A percentile compares a stretch with the other conserved stretches of the same genome.
These are phyloP conservation scores for Lactifluus echinatus DNA, from an alignment of 768 basidiomycete genomes.

Conservation along the genomic window DNA sequence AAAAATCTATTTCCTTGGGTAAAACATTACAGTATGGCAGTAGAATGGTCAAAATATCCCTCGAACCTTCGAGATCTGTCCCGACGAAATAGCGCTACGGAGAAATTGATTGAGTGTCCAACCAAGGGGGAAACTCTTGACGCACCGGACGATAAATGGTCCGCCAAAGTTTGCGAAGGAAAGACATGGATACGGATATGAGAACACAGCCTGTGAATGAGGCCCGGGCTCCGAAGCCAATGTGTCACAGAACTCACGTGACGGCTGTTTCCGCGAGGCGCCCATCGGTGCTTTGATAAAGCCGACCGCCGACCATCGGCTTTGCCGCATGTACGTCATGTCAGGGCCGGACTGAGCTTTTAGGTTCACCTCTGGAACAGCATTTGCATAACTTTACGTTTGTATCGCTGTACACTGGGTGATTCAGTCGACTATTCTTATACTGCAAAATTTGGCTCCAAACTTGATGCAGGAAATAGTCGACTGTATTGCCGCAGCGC, in stretches of 20 bases:
- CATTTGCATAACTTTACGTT: too few species aligned
- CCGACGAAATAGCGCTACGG: constrained; percentile 13
- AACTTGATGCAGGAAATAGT: too few species aligned
- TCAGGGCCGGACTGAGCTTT: constrained; percentile 1
- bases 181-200: constrained; percentile 3
- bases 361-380: neutral
- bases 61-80: constrained; percentile 16
- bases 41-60: neutral
- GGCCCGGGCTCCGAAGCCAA: too few species aligned
- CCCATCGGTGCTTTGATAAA: neutral
- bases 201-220: too few species aligned
- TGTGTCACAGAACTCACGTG: neutral
- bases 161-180: neutral
- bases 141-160: constrained; percentile 8
- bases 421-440: too few species aligned
- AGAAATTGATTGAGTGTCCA: neutral
- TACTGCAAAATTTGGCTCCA: too few species aligned
- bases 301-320: too few species aligned
- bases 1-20: constrained; percentile 17
- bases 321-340: neutral
- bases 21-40: neutral
- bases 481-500: neutral
- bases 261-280: neutral
- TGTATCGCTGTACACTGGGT: too few species aligned
- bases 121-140: neutral